Evolutionary conservation across 352 stramenopile genomes (phyloP), one percentile per base, ranked within the genome.

Genomic region (Phytopythium cucurbitacearum): DNA sequence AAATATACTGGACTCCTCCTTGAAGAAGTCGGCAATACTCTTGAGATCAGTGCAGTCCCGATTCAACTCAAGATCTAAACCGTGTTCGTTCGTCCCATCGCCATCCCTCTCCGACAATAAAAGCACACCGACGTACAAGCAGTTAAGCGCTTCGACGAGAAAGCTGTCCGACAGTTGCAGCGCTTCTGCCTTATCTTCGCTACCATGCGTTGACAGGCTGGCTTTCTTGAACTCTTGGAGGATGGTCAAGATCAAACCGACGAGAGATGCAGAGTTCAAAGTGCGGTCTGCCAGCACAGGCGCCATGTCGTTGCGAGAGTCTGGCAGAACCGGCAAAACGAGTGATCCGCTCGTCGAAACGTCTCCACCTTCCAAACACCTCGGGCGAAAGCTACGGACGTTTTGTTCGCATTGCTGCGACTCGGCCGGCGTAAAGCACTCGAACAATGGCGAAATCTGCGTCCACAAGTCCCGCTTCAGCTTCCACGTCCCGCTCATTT

Each of bases 321-420:
- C 53, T 28, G 70, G 68, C 10, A 84, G 47, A 11, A 79, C 59
- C 15, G 73, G 70, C 38, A 80, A 42, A 1, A 64, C 52, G 37
- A 62, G 46, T 32, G 57, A 60, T 15, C 48, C 11, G 15, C 34
- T 54, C 10, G 35, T 37, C 21, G 10, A 15, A 38, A 44, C 32
- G 13, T 45, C 44, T 47, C 57, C 37, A 58, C 38, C 16, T n/a
- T 39, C 9, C 15, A 39, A 42, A 15, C 43, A 35, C 28, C 62
- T 69, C 44, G 32, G 16, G 40, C 69, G 16, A 33, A 71, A 61
- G 42, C 83, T 85, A 38, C 67, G 74, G 6, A 87, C 59, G 42
- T 93, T 91, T 51, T 91, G 80, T 39, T 93, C 83, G 34, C 73
- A 87, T 35, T 83, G 64, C 44, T 93, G 80, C 2, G 76, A 63